Evolutionary conservation across 371 early-diverging fungal genomes (phyloP).

Genomic region (Massospora cicadina): DNA sequence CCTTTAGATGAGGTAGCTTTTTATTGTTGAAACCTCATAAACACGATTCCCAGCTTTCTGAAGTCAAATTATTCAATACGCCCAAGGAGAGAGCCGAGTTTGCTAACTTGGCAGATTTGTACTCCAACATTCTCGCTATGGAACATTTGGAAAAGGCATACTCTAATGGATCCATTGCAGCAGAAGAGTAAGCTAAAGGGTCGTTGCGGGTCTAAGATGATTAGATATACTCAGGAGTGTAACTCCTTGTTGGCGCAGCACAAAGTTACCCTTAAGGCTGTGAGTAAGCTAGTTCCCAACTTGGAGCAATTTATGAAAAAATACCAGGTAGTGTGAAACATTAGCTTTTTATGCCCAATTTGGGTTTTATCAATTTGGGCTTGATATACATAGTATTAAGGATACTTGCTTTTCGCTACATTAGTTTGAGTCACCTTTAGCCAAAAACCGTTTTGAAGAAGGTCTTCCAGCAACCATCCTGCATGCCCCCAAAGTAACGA

Average conservation of each 20-base stretch:
- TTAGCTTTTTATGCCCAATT: neutral
- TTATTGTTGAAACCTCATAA: neutral
- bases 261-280: neutral
- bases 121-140: neutral
- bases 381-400: too few relatives aligned
- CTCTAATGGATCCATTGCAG: neutral
- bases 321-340: neutral
- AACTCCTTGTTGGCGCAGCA: neutral
- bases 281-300: neutral
- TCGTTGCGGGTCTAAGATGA: neutral
- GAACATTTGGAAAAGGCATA: slow-evolving; percentile 1
- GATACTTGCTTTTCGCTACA: neutral
- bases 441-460: slow-evolving; percentile 2
- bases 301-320: neutral
- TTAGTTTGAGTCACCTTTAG: neutral
- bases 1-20: neutral
- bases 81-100: neutral
- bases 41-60: neutral
- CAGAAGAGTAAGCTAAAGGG: neutral
- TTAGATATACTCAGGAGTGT: slow-evolving; percentile 1
- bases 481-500: neutral
- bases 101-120: neutral
- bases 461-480: neutral
- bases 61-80: neutral
- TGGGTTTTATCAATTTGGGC: too few relatives aligned